Percentiles rank a stretch among this genome's conserved stretches.
Evolutionary conservation across 2,329 filamentous ascomycete genomes (phyloP).

Genomic region (Paraphoma sp.): DNA sequence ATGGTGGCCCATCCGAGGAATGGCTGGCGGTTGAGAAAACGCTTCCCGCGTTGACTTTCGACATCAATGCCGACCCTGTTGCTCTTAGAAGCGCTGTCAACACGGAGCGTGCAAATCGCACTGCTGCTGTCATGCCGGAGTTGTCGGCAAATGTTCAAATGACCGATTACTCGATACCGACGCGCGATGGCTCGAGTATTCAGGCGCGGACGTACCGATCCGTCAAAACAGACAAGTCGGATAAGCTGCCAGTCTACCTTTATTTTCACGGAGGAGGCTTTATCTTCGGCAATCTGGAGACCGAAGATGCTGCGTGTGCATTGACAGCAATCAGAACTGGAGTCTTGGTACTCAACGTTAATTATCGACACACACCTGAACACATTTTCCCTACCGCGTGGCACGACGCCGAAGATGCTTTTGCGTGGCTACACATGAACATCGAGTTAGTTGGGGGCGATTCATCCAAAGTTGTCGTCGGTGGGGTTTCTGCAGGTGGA

Average conservation of each 20-base stretch:
- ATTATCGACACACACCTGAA: slow-evolving; percentile 67
- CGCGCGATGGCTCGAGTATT: slow-evolving; percentile 55
- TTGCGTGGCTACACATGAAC: slow-evolving; percentile 61
- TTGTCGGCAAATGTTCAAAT: slow-evolving; percentile 30
- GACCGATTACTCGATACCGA: slow-evolving; percentile 41
- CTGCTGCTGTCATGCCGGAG: slow-evolving; percentile 25
- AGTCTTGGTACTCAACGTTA: slow-evolving; percentile 61
- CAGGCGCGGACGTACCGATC: slow-evolving; percentile 58
- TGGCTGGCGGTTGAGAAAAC: slow-evolving; percentile 42
- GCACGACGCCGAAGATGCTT: slow-evolving; percentile 62
- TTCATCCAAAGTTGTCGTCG: slow-evolving; percentile 54
- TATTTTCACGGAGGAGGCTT: slow-evolving; percentile 63
- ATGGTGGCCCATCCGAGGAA: slow-evolving; percentile 39
- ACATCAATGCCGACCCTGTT: slow-evolving; percentile 23
- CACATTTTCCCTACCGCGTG: slow-evolving; percentile 59
- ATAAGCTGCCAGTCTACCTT: slow-evolving; percentile 58
- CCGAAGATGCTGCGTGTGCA: slow-evolving; percentile 62
- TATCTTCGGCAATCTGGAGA: slow-evolving; percentile 60
- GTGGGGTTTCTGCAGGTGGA: slow-evolving; percentile 59
- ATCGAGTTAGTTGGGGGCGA: slow-evolving; percentile 51
- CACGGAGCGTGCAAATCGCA: slow-evolving; percentile 22
- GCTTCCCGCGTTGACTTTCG: slow-evolving; percentile 28
- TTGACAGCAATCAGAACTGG: slow-evolving; percentile 53
- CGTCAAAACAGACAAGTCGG: slow-evolving; percentile 31
- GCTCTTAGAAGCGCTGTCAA: slow-evolving; percentile 27